Evolutionary conservation across 192 early-diverging fungal genomes (phyloP), one percentile per base, ranked within the genome.

Genomic region (Pilaira anomala): DNA sequence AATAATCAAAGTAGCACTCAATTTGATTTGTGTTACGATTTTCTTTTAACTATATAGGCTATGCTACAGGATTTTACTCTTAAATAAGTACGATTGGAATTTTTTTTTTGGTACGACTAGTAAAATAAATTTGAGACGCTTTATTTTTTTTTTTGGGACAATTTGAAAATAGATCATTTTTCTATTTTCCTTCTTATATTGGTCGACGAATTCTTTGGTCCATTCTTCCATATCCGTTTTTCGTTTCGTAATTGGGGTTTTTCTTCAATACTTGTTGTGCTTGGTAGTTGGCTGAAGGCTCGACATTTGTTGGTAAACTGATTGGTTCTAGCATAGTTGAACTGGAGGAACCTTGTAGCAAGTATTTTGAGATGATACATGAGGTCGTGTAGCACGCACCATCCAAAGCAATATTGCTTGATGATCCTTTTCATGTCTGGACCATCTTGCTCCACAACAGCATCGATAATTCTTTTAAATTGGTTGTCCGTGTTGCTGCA

Each of bases 151-250:
- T n/a, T n/a, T n/a, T n/a, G n/a, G n/a, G n/a, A n/a, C n/a, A n/a
- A n/a, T n/a, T n/a, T n/a, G n/a, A n/a, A n/a, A n/a, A n/a, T n/a
- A 44, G 21, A 28, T 45, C 57, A 59, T 59, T 18, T 39, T 59
- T 46, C 41, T 59, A 6, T 59, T 45, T 26, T 13, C 42, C 41
- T n/a, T 24, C 25, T n/a, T 59, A 18, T 59, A 59, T 28, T 45
- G 4, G 41, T 59, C 57, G 21, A 59, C 18, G 24, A 45, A 45
- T 18, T 59, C 18, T 30, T 45, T 59, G n/a, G 24, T 22, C 57
- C 57, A 59, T 59, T 59, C 41, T 59, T 59, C 41, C 40, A 59
- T 59, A 18, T 59, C 57, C 41, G 57, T 59, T 26, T 24, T 55
- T 54, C 53, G 30, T 33, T 33, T 33, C n/a, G n/a, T n/a, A n/a